Evolutionary conservation across 2,329 filamentous ascomycete species (phyloP).

Genomic region (Orbilia oligospora): DNA sequence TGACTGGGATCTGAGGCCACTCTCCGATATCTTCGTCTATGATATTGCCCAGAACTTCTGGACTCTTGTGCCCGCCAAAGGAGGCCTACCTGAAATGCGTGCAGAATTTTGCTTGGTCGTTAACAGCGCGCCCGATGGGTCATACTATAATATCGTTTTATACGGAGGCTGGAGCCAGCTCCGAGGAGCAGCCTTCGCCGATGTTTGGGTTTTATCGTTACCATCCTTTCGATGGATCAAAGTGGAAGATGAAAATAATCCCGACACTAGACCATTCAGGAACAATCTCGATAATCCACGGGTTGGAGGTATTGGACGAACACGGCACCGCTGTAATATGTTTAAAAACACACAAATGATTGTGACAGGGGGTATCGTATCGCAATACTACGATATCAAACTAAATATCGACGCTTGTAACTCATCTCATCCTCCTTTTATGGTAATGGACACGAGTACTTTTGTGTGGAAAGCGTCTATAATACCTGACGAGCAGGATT

Average conservation of each 20-base stretch:
- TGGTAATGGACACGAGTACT: conserved; percentile 39
- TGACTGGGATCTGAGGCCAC: conserved; percentile 25
- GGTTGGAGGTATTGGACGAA: conserved; percentile 20
- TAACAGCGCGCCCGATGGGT: conserved; percentile 39
- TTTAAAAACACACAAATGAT: conserved; percentile 42
- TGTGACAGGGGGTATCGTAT: conserved; percentile 39
- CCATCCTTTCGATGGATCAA: conserved; percentile 60
- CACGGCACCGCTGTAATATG: conserved; percentile 35
- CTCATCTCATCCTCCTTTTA: conserved; percentile 29
- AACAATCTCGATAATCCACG: conserved; percentile 25
- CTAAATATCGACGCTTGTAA: conserved; percentile 39
- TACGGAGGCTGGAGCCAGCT: conserved; percentile 45
- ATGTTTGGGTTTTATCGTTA: conserved; percentile 57
- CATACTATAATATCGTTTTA: conserved; percentile 57
- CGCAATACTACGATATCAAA: conserved; percentile 18
- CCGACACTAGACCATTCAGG: conserved; percentile 21
- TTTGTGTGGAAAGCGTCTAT: conserved; percentile 41
- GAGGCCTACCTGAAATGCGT: conserved; percentile 30
- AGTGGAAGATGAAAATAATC: conserved; percentile 39
- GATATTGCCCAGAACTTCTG: conserved; percentile 57
- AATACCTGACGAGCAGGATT: conserved; percentile 20
- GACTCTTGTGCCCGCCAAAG: conserved; percentile 50
- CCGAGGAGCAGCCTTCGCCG: background rate
- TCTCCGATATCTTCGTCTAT: conserved; percentile 51
- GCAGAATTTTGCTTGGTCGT: conserved; percentile 45